These are phyloP conservation scores for Alliaria petiolata DNA, from an alignment of 345 rosid species.

Conservation along the genomic window DNA sequence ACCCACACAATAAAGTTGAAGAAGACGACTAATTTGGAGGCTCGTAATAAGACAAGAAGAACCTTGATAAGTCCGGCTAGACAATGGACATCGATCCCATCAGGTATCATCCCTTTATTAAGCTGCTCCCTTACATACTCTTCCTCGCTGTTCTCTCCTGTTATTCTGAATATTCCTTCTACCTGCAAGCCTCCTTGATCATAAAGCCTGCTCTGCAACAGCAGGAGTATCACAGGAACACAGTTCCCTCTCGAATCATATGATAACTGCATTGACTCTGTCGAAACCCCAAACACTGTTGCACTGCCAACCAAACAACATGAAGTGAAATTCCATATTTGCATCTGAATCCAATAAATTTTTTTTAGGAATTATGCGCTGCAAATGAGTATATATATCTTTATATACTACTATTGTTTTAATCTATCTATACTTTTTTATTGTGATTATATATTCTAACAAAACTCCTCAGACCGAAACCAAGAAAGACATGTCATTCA, in stretches of 20 bases:
- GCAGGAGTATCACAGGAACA: slow-evolving; percentile 83
- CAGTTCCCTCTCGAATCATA: slow-evolving; percentile 89
- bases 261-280: slow-evolving; percentile 96
- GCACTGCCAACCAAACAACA: slow-evolving; percentile 50
- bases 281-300: slow-evolving; percentile 92
- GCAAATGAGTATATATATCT: not conserved
- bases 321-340: not conserved
- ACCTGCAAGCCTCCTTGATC: slow-evolving; percentile 84
- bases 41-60: too few relatives aligned
- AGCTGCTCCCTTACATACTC: slow-evolving; percentile 79
- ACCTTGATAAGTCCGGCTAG: slow-evolving; percentile 84
- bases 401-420: too few relatives aligned
- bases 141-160: slow-evolving; percentile 81
- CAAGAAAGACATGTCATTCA: not conserved
- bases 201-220: slow-evolving; percentile 82
- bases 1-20: too few relatives aligned
- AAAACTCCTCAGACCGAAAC: not conserved
- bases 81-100: slow-evolving; percentile 87
- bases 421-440: too few relatives aligned
- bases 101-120: slow-evolving; percentile 73
- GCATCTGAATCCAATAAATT: not conserved
- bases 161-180: slow-evolving; percentile 95
- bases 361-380: not conserved
- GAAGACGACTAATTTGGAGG: not conserved
- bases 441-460: not conserved